A percentile compares a stretch with the other conserved stretches of the same genome.
Evolutionary conservation across 352 stramenopile species (phyloP).

Genomic region (Pythium rhizo-oryzae): DNA sequence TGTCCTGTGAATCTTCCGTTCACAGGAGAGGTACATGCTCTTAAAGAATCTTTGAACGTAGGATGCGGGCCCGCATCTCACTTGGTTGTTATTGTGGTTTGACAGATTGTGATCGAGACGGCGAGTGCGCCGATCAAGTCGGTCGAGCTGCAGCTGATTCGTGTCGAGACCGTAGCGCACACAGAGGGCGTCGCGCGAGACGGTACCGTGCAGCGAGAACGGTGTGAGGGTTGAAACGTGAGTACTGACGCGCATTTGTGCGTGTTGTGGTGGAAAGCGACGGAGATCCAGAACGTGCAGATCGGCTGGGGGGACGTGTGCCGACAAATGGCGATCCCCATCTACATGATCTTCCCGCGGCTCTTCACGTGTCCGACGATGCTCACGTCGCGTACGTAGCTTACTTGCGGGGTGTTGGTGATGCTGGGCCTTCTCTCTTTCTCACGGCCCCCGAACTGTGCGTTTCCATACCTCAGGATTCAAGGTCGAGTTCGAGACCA

Average conservation of each 20-base stretch:
- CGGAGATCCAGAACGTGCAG: conserved; percentile 95
- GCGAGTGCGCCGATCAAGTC: conserved; percentile 82
- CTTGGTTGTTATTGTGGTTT: background rate
- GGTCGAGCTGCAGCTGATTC: conserved; percentile 91
- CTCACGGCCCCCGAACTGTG: too few relatives aligned
- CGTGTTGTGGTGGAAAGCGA: conserved; percentile 48
- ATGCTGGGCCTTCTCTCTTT: too few relatives aligned
- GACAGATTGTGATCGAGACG: conserved; percentile 80
- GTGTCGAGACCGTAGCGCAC: conserved; percentile 85
- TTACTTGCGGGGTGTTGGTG: background rate
- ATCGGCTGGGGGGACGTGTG: conserved; percentile 92
- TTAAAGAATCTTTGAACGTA: too few relatives aligned
- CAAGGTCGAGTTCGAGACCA: conserved; percentile 93
- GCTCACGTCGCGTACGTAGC: conserved; percentile 59
- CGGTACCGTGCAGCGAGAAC: conserved; percentile 33
- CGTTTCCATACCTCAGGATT: conserved; percentile 48
- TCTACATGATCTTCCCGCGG: conserved; percentile 95
- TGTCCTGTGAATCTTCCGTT: conserved; percentile 91
- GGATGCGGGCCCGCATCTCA: too few relatives aligned
- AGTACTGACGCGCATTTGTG: background rate
- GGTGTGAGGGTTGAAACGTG: too few relatives aligned
- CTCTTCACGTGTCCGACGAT: conserved; percentile 94
- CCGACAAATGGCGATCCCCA: conserved; percentile 88
- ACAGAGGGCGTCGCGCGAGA: conserved; percentile 80
- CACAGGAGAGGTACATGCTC: conserved; percentile 81